Evolutionary conservation across 2,329 filamentous ascomycete species (phyloP).

Genomic region (Botrytis fragariae): DNA sequence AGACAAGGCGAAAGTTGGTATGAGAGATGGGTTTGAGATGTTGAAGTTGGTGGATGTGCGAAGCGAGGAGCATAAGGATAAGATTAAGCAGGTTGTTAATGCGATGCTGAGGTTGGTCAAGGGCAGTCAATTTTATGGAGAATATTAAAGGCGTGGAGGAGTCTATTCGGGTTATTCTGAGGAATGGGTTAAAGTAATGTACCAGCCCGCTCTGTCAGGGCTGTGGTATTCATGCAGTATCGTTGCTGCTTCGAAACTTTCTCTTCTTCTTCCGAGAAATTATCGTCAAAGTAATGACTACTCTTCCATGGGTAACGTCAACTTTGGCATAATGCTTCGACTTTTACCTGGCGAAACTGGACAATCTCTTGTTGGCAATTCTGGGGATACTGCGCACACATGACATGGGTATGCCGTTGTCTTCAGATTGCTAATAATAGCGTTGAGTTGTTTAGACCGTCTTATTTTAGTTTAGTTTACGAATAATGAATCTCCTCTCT

Average conservation of each 20-base stretch:
- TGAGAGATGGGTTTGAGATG: background rate
- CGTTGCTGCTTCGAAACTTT: background rate
- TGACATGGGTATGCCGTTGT: background rate
- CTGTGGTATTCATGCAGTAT: background rate
- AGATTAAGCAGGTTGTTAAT: background rate
- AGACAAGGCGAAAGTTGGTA: background rate
- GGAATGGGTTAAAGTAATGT: background rate
- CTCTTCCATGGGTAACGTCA: background rate
- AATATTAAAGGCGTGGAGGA: too few species aligned
- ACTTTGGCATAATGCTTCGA: background rate
- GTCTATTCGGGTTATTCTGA: too few species aligned
- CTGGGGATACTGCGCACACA: background rate
- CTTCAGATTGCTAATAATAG: background rate
- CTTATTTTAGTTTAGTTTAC: background rate
- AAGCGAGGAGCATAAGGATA: background rate
- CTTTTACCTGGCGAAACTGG: background rate
- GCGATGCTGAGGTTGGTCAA: background rate
- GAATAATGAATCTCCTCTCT: background rate
- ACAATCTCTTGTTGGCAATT: background rate
- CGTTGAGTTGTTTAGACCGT: background rate
- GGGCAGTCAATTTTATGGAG: too few species aligned
- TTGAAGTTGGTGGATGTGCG: background rate
- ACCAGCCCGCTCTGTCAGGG: background rate
- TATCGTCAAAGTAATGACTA: accelerated
- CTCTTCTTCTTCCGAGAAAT: background rate